phyloP scores from a whole-genome alignment of 2,329 filamentous ascomycete species.

The Alternaria hordeiaustralica region DNA sequence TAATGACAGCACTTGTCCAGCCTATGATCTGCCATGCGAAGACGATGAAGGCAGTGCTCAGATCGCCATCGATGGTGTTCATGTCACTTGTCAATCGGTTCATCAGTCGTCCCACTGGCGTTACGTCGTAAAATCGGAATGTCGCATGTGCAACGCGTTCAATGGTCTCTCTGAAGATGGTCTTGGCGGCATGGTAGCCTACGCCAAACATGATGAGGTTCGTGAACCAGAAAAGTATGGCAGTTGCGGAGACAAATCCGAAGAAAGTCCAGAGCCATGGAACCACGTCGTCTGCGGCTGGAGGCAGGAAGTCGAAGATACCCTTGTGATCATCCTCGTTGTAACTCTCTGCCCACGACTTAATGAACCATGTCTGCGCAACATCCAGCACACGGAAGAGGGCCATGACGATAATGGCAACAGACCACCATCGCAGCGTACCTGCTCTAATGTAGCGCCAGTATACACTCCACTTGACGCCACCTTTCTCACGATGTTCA shows the following conservation, averaged over 20 bases:
- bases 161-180: conserved; percentile 77
- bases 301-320: conserved; percentile 62
- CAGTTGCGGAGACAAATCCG: conserved; percentile 56
- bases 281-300: conserved; percentile 69
- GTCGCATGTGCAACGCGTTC: conserved; percentile 76
- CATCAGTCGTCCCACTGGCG: conserved; percentile 87
- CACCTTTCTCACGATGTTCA: conserved; percentile 75
- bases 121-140: conserved; percentile 90
- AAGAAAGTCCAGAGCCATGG: conserved; percentile 80
- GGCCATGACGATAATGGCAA: conserved; percentile 68
- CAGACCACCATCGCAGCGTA: conserved; percentile 73
- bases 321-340: conserved; percentile 41
- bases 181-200: conserved; percentile 77
- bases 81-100: conserved; percentile 92
- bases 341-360: conserved; percentile 85
- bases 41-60: conserved; percentile 73
- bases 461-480: conserved; percentile 77
- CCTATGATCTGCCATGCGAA: conserved; percentile 74
- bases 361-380: conserved; percentile 79
- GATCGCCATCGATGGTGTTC: conserved; percentile 85
- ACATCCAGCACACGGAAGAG: conserved; percentile 70
- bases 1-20: conserved; percentile 74
- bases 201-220: conserved; percentile 76
- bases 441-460: conserved; percentile 87
- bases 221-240: conserved; percentile 60